Percentiles rank a stretch among this genome's conserved stretches.
Conservation (phyloP, 2,329 filamentous ascomycete species). For the Drechslerella coelobrocha region DNA sequence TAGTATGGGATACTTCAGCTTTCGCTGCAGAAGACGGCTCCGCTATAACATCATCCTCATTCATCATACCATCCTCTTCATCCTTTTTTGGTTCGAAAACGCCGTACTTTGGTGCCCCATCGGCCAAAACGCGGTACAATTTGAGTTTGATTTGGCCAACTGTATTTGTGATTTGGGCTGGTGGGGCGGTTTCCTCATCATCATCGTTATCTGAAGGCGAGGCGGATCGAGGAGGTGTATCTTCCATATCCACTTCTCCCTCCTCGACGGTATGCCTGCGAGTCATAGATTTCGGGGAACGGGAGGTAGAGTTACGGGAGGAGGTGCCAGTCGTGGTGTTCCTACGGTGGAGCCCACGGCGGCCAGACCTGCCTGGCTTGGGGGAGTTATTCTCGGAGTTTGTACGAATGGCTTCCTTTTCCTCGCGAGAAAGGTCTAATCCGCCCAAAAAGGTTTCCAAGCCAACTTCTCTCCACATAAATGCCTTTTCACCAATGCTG, state of each 20-base stretch:
- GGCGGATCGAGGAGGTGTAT: conserved; percentile 48
- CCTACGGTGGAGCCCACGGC: conserved; percentile 41
- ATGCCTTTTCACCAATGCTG: conserved; percentile 92
- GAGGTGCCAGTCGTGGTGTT: conserved; percentile 43
- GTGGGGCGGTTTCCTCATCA: conserved; percentile 44
- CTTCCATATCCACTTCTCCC: conserved; percentile 48
- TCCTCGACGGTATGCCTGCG: conserved; percentile 41
- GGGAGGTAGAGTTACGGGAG: conserved; percentile 34
- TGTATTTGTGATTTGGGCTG: conserved; percentile 48
- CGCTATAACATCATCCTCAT: conserved; percentile 46
- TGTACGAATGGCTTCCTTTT: conserved; percentile 44
- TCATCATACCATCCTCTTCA: conserved; percentile 47
- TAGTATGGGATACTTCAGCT: conserved; percentile 48
- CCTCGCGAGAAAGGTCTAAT: conserved; percentile 69
- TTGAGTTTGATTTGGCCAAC: conserved; percentile 50
- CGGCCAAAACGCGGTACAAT: conserved; percentile 44
- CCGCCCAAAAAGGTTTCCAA: conserved; percentile 96
- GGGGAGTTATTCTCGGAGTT: conserved; percentile 43
- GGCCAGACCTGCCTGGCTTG: conserved; percentile 34
- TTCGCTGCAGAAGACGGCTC: conserved; percentile 46
- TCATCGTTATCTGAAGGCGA: conserved; percentile 49
- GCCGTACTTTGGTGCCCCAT: conserved; percentile 49
- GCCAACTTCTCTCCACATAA: conserved; percentile 94
- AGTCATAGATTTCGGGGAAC: conserved; percentile 34
- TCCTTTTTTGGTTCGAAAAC: conserved; percentile 51